Conservation (phyloP, 2,329 filamentous ascomycete genomes). For the Colletotrichum sp. region DNA sequence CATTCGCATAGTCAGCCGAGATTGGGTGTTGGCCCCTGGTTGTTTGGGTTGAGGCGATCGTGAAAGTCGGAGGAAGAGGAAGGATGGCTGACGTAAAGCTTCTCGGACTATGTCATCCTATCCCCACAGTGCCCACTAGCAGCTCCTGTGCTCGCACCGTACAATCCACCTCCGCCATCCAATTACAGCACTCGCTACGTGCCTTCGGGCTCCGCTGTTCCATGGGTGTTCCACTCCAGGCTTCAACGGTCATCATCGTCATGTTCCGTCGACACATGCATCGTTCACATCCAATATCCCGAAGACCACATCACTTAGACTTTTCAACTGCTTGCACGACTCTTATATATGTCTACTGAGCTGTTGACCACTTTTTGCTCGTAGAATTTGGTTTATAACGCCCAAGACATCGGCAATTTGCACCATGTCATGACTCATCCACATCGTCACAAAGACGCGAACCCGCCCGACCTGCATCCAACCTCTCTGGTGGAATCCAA, state of each 20-base stretch:
- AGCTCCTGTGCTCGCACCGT: background rate
- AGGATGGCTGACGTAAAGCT: background rate
- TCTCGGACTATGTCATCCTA: background rate
- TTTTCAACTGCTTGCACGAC: background rate
- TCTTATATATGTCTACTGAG: background rate
- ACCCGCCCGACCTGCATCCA: background rate
- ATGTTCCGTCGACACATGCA: background rate
- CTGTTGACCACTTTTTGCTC: background rate
- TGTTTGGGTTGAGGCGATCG: background rate
- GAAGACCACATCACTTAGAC: background rate
- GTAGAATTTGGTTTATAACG: background rate
- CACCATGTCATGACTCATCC: background rate
- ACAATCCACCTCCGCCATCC: accelerated
- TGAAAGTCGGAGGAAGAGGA: background rate
- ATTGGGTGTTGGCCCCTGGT: background rate
- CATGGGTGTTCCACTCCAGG: background rate
- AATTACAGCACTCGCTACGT: background rate
- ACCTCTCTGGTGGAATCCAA: background rate
- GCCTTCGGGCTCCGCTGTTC: accelerated
- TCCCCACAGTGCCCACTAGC: accelerated
- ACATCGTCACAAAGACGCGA: background rate
- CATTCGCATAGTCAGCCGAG: background rate
- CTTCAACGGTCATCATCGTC: background rate
- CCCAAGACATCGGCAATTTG: background rate
- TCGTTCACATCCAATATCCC: background rate